These are phyloP conservation scores for Nematodospora valgi DNA, from an alignment of 805 yeast genomes.

Conservation along the genomic window DNA sequence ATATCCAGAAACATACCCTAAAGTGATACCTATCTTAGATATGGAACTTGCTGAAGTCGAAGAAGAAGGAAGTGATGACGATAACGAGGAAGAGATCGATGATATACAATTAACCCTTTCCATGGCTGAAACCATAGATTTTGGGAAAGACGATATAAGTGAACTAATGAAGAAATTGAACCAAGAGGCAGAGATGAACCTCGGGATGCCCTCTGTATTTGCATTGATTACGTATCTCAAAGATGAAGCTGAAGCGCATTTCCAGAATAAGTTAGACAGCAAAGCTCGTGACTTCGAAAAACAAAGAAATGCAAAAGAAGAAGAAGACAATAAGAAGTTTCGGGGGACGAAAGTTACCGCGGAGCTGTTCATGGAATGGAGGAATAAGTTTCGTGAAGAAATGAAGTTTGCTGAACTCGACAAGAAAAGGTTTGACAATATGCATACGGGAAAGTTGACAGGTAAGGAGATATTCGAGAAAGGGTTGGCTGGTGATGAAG, in stretches of 20 bases:
- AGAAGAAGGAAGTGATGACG: slow-evolving; percentile 29
- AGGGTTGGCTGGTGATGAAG: slow-evolving; percentile 66
- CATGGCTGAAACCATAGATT: slow-evolving; percentile 55
- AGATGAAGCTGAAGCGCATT: slow-evolving; percentile 72
- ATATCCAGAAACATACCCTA: slow-evolving; percentile 82
- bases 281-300: slow-evolving; percentile 27
- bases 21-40: slow-evolving; percentile 61
- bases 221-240: slow-evolving; percentile 73
- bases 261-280: slow-evolving; percentile 52
- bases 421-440: slow-evolving; percentile 45
- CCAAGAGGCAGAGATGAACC: slow-evolving; percentile 67
- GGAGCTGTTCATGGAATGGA: slow-evolving; percentile 74
- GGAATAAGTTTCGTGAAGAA: slow-evolving; percentile 66
- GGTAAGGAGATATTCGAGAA: slow-evolving; percentile 88
- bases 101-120: slow-evolving; percentile 45
- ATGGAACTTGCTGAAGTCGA: slow-evolving; percentile 31
- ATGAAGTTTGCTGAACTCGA: slow-evolving; percentile 64
- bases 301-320: slow-evolving; percentile 65
- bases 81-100: slow-evolving; percentile 38
- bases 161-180: slow-evolving; percentile 37
- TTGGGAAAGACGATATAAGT: slow-evolving; percentile 47
- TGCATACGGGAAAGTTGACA: slow-evolving; percentile 74
- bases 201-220: slow-evolving; percentile 92
- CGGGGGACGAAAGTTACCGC: slow-evolving; percentile 84
- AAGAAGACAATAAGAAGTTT: slow-evolving; percentile 85